phyloP scores from a whole-genome alignment of 2,329 filamentous ascomycete species.

The Neonectria neomacrospora region DNA sequence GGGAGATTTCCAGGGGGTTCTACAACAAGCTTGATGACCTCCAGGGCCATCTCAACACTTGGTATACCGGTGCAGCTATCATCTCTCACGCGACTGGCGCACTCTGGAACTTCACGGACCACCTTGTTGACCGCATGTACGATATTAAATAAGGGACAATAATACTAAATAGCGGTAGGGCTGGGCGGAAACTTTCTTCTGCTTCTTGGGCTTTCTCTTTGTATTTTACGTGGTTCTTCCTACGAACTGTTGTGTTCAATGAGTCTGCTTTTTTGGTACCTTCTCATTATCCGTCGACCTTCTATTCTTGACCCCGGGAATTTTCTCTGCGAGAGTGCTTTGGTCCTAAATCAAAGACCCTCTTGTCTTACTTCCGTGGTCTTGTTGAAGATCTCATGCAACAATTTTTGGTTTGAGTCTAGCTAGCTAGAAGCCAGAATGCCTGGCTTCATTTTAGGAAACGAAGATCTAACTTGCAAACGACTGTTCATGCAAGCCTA shows the following conservation, averaged over 20 bases:
- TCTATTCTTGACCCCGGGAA: neutral
- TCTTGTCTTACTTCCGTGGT: neutral
- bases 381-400: neutral
- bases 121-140: constrained; percentile 34
- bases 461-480: neutral
- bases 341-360: neutral
- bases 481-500: neutral
- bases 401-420: neutral
- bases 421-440: neutral
- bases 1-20: constrained; percentile 28
- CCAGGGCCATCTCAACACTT: constrained; percentile 30
- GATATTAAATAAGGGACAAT: neutral
- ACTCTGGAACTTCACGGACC: constrained; percentile 36
- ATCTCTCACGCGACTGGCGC: constrained; percentile 34
- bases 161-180: neutral
- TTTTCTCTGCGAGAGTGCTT: neutral
- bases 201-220: neutral
- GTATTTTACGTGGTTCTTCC: neutral
- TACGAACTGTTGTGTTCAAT: neutral
- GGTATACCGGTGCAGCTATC: constrained; percentile 35
- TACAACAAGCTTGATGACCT: constrained; percentile 34
- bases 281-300: neutral
- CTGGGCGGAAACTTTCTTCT: neutral
- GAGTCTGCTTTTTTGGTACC: neutral
- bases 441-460: neutral